Evolutionary conservation across 768 basidiomycete genomes (phyloP).

Genomic region (Boletus coccyginus): DNA sequence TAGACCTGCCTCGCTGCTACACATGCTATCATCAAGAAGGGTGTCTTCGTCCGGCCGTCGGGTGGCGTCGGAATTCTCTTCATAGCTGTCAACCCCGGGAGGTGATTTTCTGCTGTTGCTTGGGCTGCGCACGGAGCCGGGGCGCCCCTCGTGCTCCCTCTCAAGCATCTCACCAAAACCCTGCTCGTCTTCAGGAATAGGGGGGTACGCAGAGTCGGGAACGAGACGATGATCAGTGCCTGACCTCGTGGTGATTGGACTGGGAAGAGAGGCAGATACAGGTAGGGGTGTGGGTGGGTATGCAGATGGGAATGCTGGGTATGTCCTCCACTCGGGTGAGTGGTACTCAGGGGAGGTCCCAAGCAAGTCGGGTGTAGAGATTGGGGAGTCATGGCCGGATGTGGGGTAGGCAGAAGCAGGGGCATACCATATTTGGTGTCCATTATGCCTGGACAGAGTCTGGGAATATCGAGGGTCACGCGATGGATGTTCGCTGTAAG

Average conservation of each 20-base stretch:
- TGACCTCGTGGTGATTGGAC: conserved; percentile 6
- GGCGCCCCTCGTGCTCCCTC: conserved; percentile 58
- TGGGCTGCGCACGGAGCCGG: conserved; percentile 57
- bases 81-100: conserved; percentile 39
- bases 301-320: conserved; percentile 73
- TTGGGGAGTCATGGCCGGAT: conserved; percentile 13
- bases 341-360: conserved; percentile 33
- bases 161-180: conserved; percentile 73
- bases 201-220: conserved; percentile 18
- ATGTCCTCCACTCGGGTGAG: conserved; percentile 71
- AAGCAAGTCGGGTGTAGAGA: conserved; percentile 6
- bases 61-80: not conserved
- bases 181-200: conserved; percentile 47
- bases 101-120: conserved; percentile 47
- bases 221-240: not conserved
- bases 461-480: conserved; percentile 25
- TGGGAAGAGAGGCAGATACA: conserved; percentile 34
- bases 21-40: conserved; percentile 24
- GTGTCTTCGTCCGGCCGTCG: conserved; percentile 20
- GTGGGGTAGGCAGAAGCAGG: conserved; percentile 43
- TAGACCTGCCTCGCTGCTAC: conserved; percentile 24
- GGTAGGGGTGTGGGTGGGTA: conserved; percentile 70
- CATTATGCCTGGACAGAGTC: conserved; percentile 13
- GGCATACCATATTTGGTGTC: conserved; percentile 60
- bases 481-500: conserved; percentile 23